Base-by-base conservation (phyloP, 108 stramenopile species). In the Nitzschia putrida region DNA sequence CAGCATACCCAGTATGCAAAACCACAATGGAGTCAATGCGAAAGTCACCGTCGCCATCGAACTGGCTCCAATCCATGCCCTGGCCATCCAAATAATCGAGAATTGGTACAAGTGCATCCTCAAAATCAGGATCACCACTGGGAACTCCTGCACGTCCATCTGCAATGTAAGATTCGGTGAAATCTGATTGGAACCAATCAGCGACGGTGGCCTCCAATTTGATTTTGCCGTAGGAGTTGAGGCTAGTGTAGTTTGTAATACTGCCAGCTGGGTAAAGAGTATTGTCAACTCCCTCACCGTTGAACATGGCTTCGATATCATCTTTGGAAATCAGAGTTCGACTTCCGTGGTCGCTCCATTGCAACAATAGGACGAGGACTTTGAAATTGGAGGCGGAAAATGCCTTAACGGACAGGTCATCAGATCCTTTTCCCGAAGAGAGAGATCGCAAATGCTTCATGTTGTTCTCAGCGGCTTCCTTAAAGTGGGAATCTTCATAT, bases 1-100 rank as follows among this genome's bases (percentile, higher is more conserved):
- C 91, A 0, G 81, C 83, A 59, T 88, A 88, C n/a, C 91, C 91
- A 16, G 80, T 73, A 50, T 86, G 83, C 22, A 89, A 45, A 8
- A 77, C 29, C 2, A 69, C 23, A 4, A 70, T 29, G 12, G 22
- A 20, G 26, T 74, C 66, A 21, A 74, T 53, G 6, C 23, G 44
- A 1, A 74, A 69, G 26, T 74, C 66, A 8, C 42, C 40, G 0
- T 73, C 72, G 0, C 26, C 2, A 63, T 73, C 71, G 11, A 54
- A 63, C 39, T 26, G 68, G 7, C 0, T 41, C 53, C 53, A 74
- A 57, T 66, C 68, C 14, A 61, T 40, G 9, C 47, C 44, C 22
- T 63, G 1, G 0, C 18, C 14, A 49, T 59, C 73, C 20, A 65
- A 22, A 24, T 24, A 7, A 22, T 67, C 56, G 0, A 74, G 55